Base-by-base conservation (phyloP, 2,329 filamentous ascomycete species). In the Daldinia sp. region DNA sequence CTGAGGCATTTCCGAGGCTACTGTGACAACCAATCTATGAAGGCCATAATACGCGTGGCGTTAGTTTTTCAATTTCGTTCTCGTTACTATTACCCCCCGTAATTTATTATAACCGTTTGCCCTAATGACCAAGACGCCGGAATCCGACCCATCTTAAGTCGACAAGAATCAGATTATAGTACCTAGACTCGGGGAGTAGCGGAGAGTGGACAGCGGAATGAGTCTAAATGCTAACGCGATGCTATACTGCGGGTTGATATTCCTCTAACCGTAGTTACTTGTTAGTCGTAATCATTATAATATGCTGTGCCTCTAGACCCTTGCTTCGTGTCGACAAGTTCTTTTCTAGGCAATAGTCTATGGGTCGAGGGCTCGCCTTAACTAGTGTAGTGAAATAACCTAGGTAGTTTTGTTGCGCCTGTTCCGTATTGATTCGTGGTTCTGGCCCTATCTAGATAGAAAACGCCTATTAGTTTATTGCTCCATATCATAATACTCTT, bases 111-210 rank as follows among this genome's bases (percentile, higher is more conserved):
- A 51, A 61, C 34, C 32, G 21, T 45, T 35, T 43, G 47, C 47
- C 25, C 57, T 51, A 48, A 58, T 27, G 39, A 57, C 37, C 48
- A 62, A 60, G 58, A 59, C 55, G 48, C 61, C 58, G 60, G 52
- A 58, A 67, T 64, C 51, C 64, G 58, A 67, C 58, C 48, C 58
- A 51, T 50, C 6, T 27, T 48, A 55, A 56, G 39, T 27, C 39
- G 57, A 37, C 21, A 34, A 56, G 15, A 23, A n/a, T 57, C 34
- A n/a, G 45, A 25, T 13, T 41, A 45, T 34, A 43, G 41, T 45
- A 54, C 21, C 39, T 27, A 27, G 21, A 37, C 37, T 27, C 32
- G 64, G 61, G 61, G 58, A 57, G 32, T 11, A 35, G 25, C 48
- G 53, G 53, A 50, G 61, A 59, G 64, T 61, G 57, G 53, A 52